Percentiles rank a stretch among this genome's conserved stretches.
Conservation (phyloP, 73 alveolate genomes). For the Paramecium tetraurelia region DNA sequence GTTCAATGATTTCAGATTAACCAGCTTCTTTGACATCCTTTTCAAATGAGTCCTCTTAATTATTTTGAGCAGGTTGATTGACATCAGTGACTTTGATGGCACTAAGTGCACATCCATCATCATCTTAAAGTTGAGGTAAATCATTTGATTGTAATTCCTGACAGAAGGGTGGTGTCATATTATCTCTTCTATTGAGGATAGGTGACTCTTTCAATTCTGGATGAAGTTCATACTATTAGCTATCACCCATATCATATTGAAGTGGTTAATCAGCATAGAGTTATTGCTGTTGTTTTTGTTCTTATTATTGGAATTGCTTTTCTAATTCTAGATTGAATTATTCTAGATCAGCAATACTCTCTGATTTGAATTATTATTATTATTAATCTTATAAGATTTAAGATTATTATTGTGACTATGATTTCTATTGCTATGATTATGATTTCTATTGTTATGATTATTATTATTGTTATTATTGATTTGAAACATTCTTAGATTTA, state of each 20-base stretch:
- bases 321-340: neutral
- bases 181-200: neutral
- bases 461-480: neutral
- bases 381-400: neutral
- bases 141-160: neutral
- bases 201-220: neutral
- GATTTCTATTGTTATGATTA: neutral
- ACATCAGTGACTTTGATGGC: neutral
- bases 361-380: neutral
- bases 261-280: neutral
- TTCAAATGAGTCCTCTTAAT: neutral
- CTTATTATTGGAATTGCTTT: neutral
- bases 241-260: neutral
- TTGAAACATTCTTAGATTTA: neutral
- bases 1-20: neutral
- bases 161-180: neutral
- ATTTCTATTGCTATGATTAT: neutral
- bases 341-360: neutral
- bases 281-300: neutral
- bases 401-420: neutral
- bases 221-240: neutral
- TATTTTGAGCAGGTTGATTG: neutral
- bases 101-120: neutral
- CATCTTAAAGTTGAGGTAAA: neutral
- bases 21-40: neutral